Evolutionary conservation across 169 alveolate genomes (phyloP), one percentile per base, ranked within the genome.

Genomic region (Plasmodium ovale): DNA sequence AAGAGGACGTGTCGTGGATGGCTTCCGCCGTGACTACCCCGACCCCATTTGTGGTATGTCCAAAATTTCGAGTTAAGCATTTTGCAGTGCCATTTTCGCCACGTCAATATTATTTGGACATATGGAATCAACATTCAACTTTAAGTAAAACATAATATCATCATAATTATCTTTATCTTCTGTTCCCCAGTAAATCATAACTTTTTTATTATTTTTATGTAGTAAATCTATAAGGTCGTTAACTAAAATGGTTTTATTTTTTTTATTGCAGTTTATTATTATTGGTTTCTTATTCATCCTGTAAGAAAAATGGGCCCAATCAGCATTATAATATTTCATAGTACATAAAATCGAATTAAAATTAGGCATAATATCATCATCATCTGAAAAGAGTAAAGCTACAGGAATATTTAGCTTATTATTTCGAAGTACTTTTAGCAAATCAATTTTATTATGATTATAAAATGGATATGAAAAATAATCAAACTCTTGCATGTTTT

Each of bases 141-240:
- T 67, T 65, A 82, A 9, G 51, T 67, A 82, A 16, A n/a, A 44
- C 14, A 82, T 1, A 25, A 65, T 53, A 69, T 82, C 90, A n/a
- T 54, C 72, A 10, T 65, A 49, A 23, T 68, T 14, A 39, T 82
- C 90, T 33, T 82, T 65, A 67, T 82, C 90, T 27, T 82, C 85
- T 10, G 90, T 31, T 21, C 90, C 90, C 90, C 90, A 82, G 25
- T 82, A 82, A 49, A 82, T 82, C 90, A 82, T 82, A 51, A 82
- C 42, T 82, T 82, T 82, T 68, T 82, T 82, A 21, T 68, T 54
- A 51, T 35, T 82, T 35, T 68, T 53, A 82, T 44, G 90, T 54
- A 82, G 33, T 25, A 53, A 19, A 39, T 82, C n/a, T 19, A 82
- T 23, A 56, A 82, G 27, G 29, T 82, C 42, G 0, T 59, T 58